Base-by-base conservation (phyloP, 2,329 filamentous ascomycete genomes). In the Colletotrichum sp. region DNA sequence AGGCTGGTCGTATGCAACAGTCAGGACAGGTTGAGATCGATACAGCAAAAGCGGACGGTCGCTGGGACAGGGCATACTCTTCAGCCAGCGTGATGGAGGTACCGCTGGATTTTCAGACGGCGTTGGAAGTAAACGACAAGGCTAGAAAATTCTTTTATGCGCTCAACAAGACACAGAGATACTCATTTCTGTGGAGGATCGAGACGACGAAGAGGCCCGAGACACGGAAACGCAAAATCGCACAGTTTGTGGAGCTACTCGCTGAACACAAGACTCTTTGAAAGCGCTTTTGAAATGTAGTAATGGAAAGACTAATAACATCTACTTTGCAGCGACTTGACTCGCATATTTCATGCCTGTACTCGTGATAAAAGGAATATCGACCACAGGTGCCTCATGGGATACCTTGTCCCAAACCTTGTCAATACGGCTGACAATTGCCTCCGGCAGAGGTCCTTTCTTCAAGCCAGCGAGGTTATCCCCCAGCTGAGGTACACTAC, bases 21-120 rank as follows among this genome's bases (percentile, higher is more conserved):
- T 81, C 87, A 0, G 91, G 91, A 0, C 79, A 87, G 55, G 85
- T 82, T 1, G 89, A 89, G 55, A 85, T 93, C 5, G 88, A 91
- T 8, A 86, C 88, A 1, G 91, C 91, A 0, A 90, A 89, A 81
- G 84, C 83, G 0, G 90, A 93, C 78, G 91, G 92, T 1, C 84
- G 91, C 1, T 93, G 91, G 91, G 89, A 88, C 2, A 84, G 85
- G 30, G 91, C 91, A 3, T 93, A 93, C 78, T 87, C 87, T 6
- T 88, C 89, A 0, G 83, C 87, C 6, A 87, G 87, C 66, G 85
- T 81, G 16, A 88, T 89, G 4, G 80, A 83, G 19, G 85, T 89
- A 4, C 89, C 90, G 0, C 80, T 82, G 1, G 90, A 92, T 77
- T 88, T 93, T 68, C 82, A 84, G 52, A 80, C 61, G 1, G 88